Base-by-base conservation (phyloP, 139 green algal species). In the Mychonastes homosphaera region DNA sequence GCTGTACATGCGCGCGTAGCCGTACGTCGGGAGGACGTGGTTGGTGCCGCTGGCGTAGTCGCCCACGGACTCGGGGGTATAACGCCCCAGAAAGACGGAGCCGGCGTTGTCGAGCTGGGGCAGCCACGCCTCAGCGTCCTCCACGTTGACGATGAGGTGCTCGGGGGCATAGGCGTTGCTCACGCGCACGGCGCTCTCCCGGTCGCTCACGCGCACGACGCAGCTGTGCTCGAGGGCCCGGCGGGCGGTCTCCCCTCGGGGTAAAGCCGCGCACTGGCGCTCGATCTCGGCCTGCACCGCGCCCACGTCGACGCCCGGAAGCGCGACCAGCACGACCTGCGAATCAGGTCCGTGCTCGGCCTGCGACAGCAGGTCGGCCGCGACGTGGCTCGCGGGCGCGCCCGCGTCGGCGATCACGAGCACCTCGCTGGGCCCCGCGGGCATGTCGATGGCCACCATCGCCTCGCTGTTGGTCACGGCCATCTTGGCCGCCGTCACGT, bases 11-110 rank as follows among this genome's bases (percentile, higher is more conserved):
- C 84, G 78, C 7, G 91, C 84, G 62, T 98, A 99, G 44, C 88
- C 92, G 69, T 98, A 98, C 7, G 92, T 99, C 5, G 92, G 92
- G 58, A 99, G 75, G 56, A 89, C 77, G 75, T 99, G 92, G 79
- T 99, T 99, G 44, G 92, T 98, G 45, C 92, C 92, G 30, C 75
- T 90, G 28, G 92, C 92, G 66, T 99, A 99, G 78, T 99, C 92
- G 13, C 92, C 92, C 26, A 99, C 91, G 23, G 72, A 89, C 79
- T 98, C 92, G 3, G 92, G 92, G 0, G 92, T 98, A 76, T 47
- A 69, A 44, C 80, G 67, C 3, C 92, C 92, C 56, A 98, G 66
- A 71, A 98, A 98, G 2, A 97, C 73, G 10, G 76, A 91, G 13
- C 92, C 92, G 7, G 91, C 91, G 56, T 97, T 92, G 53, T 89